Conservation (phyloP, 1,284 basidiomycete genomes). For the Hemileia vastatrix region DNA sequence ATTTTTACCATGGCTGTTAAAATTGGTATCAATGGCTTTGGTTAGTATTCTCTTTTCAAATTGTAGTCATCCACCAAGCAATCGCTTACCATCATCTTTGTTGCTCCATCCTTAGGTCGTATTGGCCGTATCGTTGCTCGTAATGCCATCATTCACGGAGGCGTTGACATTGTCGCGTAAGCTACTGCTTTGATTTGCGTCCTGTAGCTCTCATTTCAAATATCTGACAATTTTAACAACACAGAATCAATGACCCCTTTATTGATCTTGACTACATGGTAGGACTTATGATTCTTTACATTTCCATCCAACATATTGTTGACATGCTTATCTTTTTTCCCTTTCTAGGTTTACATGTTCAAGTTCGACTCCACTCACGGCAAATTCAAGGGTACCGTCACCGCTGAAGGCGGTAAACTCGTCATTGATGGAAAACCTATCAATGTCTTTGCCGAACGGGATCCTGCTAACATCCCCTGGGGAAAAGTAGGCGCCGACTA, state of each 20-base stretch:
- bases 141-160: conserved; percentile 71
- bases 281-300: conserved; percentile 25
- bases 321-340: background rate
- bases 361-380: conserved; percentile 99
- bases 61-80: background rate
- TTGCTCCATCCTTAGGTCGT: conserved; percentile 57
- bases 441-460: conserved; percentile 71
- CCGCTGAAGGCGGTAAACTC: conserved; percentile 81
- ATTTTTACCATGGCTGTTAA: conserved; percentile 53
- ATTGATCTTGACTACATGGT: conserved; percentile 94
- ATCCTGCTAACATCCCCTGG: conserved; percentile 83
- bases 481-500: conserved; percentile 71
- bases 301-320: background rate
- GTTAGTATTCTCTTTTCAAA: conserved; percentile 49
- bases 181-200: conserved; percentile 57
- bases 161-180: conserved; percentile 67
- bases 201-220: background rate
- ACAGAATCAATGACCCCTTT: conserved; percentile 59
- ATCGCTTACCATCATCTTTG: conserved; percentile 14
- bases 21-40: conserved; percentile 95
- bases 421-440: conserved; percentile 71
- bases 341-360: conserved; percentile 87
- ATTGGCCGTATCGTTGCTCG: conserved; percentile 96
- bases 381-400: conserved; percentile 78
- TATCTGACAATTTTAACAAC: conserved; percentile 19